phyloP scores from a whole-genome alignment of 345 rosid species.

The Citrus maxima region DNA sequence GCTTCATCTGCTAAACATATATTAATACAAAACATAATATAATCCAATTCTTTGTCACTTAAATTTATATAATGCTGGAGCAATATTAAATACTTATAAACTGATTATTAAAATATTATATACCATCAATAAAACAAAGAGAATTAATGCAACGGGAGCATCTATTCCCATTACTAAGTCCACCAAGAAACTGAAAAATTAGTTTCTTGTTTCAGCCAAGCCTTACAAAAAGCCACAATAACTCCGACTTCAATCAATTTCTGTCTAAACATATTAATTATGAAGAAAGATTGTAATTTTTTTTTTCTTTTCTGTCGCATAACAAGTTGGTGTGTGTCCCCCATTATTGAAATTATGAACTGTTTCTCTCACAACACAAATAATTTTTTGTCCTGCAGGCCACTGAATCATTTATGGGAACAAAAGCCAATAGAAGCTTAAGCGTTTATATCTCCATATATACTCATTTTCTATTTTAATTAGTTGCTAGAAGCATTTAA shows the following conservation, averaged over 20 bases:
- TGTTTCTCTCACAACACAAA: neutral
- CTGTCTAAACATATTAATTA: neutral
- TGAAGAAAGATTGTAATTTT: neutral
- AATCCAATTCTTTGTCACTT: neutral
- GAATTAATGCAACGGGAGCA: neutral
- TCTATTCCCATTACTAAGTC: neutral
- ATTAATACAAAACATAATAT: neutral
- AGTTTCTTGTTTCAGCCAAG: neutral
- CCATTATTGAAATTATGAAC: neutral
- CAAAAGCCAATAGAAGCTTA: neutral
- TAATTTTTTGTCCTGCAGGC: neutral
- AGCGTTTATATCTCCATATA: neutral
- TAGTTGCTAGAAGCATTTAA: neutral
- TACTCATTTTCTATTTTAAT: neutral
- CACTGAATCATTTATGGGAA: constrained; percentile 1
- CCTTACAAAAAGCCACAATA: neutral
- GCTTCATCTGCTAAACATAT: constrained; percentile 33
- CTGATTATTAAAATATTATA: neutral
- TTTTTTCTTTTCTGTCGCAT: too few relatives aligned
- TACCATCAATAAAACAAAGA: neutral
- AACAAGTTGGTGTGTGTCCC: neutral
- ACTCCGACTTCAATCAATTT: neutral
- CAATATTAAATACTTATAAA: too few relatives aligned
- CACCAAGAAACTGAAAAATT: neutral
- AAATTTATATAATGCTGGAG: too few relatives aligned